Evolutionary conservation across 768 basidiomycete species (phyloP), one percentile per base, ranked within the genome.

Genomic region (Candolleomyces eurysporus): DNA sequence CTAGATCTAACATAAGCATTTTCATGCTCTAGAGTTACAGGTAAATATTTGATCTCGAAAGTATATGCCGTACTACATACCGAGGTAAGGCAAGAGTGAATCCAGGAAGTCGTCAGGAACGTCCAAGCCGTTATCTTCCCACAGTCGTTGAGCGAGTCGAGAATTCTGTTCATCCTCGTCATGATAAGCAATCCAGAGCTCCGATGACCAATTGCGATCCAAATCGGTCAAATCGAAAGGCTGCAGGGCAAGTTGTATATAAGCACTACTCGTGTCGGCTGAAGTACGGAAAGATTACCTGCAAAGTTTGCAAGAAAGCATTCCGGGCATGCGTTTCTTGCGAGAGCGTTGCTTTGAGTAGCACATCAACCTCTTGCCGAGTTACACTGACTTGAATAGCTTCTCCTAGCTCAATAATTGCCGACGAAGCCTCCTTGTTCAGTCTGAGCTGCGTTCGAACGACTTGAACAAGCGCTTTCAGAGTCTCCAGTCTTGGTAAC

Each of bases 71-170:
- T 19, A 51, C 11, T 21, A 68, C 82, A 50, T 70, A 93, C 95
- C 89, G 17, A 98, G 79, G 67, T 86, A 92, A 0, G 70, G 71
- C 11, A 91, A 68, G 13, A 98, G 75, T 49, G 80, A 78, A 0
- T 72, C 69, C 0, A 93, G 71, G 73, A 86, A 83, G 6, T 72
- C 72, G 64, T 94, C 92, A 0, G 90, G 85, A 10, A 96, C 85
- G 67, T 97, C 94, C 42, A 98, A 73, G 4, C 93, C 96, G 64
- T 98, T 98, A 64, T 98, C 97, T 58, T 97, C 96, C 96, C 96
- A 98, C 10, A 92, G 75, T 63, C 88, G 86, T 22, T 77, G 76
- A 16, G 96, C 95, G 45, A 98, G 76, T 54, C 89, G 80, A 0
- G 87, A 87, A 66, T 96, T 98, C 68, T 96, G 93, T 67, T 94